Evolutionary conservation across 345 rosid species (phyloP).

Genomic region (Aquilaria yunnanensis): DNA sequence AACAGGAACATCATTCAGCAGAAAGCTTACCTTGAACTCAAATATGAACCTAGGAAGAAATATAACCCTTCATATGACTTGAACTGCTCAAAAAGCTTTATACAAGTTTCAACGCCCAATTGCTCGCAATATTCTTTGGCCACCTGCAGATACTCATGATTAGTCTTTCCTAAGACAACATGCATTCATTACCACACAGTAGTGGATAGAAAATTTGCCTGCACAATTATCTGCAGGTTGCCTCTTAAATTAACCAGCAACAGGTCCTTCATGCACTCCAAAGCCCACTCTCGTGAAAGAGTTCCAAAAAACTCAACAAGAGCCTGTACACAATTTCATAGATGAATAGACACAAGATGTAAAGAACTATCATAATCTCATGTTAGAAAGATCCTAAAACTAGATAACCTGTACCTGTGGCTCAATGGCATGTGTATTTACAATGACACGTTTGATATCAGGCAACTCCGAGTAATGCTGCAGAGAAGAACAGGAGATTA

Average conservation of each 20-base stretch:
- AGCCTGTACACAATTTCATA: slow-evolving; percentile 40
- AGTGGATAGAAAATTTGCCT: slow-evolving; percentile 34
- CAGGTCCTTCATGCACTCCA: slow-evolving; percentile 99
- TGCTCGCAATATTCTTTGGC: slow-evolving; percentile 98
- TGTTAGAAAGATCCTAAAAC: slow-evolving; percentile 11
- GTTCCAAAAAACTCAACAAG: slow-evolving; percentile 97
- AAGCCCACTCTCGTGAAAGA: slow-evolving; percentile 93
- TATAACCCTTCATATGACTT: slow-evolving; percentile 94
- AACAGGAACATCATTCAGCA: no score
- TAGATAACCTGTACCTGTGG: slow-evolving; percentile 64
- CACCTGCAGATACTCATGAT: slow-evolving; percentile 38
- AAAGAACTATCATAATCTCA: background rate
- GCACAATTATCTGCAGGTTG: slow-evolving; percentile 96
- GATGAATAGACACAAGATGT: slow-evolving; percentile 1
- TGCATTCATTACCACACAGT: slow-evolving; percentile 11
- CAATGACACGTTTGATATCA: slow-evolving; percentile 97
- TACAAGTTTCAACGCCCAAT: slow-evolving; percentile 89
- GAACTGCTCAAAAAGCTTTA: slow-evolving; percentile 92
- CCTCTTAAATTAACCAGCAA: slow-evolving; percentile 81
- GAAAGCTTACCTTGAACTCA: slow-evolving; percentile 67
- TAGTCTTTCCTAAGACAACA: background rate
- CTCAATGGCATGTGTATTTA: slow-evolving; percentile 97
- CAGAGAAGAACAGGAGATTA: slow-evolving; percentile 19
- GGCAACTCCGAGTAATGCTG: slow-evolving; percentile 95
- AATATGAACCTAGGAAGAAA: slow-evolving; percentile 89